These are phyloP conservation scores for Aspergillus hancockii DNA, from an alignment of 495 filamentous ascomycete species.

Conservation along the genomic window DNA sequence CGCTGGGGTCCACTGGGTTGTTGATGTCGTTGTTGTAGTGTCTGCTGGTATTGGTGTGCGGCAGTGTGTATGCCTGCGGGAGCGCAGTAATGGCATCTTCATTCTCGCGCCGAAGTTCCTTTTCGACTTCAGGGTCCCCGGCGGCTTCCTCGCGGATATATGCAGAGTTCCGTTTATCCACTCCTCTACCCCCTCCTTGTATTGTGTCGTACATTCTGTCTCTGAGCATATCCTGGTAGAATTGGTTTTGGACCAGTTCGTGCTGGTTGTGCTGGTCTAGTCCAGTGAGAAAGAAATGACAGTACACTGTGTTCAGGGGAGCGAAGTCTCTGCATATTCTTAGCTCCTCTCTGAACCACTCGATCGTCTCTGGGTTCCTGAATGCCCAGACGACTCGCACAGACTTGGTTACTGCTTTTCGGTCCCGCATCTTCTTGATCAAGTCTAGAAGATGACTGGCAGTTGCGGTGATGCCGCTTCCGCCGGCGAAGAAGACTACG, in stretches of 20 bases:
- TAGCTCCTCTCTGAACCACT: slow-evolving; percentile 97
- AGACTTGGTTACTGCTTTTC: slow-evolving; percentile 87
- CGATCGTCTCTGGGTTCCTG: slow-evolving; percentile 86
- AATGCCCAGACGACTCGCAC: slow-evolving; percentile 91
- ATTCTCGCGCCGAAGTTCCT: slow-evolving; percentile 79
- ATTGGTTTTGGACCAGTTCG: slow-evolving; percentile 54
- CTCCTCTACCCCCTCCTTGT: slow-evolving; percentile 62
- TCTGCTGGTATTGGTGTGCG: slow-evolving; percentile 26
- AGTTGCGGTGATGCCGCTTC: slow-evolving; percentile 91
- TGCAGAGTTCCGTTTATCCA: slow-evolving; percentile 79
- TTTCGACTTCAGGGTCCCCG: slow-evolving; percentile 75
- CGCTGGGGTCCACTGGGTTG: background rate
- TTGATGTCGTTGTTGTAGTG: slow-evolving; percentile 10
- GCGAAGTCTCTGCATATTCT: slow-evolving; percentile 84
- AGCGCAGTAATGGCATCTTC: slow-evolving; percentile 82
- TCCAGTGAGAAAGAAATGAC: slow-evolving; percentile 88
- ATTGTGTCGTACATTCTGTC: slow-evolving; percentile 83
- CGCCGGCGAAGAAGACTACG: slow-evolving; percentile 88
- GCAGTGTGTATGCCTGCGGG: slow-evolving; percentile 53
- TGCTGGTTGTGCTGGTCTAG: slow-evolving; percentile 27
- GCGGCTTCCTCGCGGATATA: slow-evolving; percentile 77
- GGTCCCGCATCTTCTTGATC: slow-evolving; percentile 91
- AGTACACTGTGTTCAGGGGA: slow-evolving; percentile 79
- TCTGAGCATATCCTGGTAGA: slow-evolving; percentile 65
- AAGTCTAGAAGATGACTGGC: slow-evolving; percentile 87